Base-by-base conservation (phyloP, 768 basidiomycete genomes). In the Solioccasus polychromus region DNA sequence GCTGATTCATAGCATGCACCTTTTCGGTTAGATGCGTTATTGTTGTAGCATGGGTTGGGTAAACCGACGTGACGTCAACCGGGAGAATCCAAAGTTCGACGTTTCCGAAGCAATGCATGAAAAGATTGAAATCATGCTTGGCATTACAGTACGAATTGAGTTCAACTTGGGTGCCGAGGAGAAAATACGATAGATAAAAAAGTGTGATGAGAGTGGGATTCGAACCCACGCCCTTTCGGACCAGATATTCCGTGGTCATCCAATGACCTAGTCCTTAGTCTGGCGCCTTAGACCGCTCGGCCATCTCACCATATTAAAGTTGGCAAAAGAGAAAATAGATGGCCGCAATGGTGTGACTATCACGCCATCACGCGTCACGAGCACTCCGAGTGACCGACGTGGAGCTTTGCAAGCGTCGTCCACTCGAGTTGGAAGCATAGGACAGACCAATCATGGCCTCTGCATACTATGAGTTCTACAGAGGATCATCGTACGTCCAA, bases 381-480 rank as follows among this genome's bases (percentile, higher is more conserved):
- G 26, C 26, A 26, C 26, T 11, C 26, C 26, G 7, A 26, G 11
- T 6, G 26, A 26, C 26, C 26, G 26, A 26, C 26, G 26, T 26
- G 26, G 6, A 11, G 7, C 44, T 48, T 39, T 57, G 41, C 29
- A 26, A 46, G 34, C 38, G 28, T 36, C 44, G 46, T 35, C 44
- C 35, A 41, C 47, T 48, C 31, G 44, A 35, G 42, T 41, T 31
- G 32, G 48, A 22, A 39, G 41, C 44, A 36, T 35, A n/a, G 10
- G 42, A 42, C 44, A 37, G 43, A 60, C 51, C 41, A 60, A 32
- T 17, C 51, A 88, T 88, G 87, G 85, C 87, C 36, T 69, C 88
- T 19, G 86, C 86, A 31, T 93, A 92, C 73, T 93, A 92, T 66
- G 90, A 93, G 68, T 91, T 93, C 66, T 92, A 92, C 73, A 79